Percentiles rank a stretch among this genome's conserved stretches.
phyloP scores from a whole-genome alignment of 1,284 basidiomycete genomes.

The Thecaphora thlaspeos region DNA sequence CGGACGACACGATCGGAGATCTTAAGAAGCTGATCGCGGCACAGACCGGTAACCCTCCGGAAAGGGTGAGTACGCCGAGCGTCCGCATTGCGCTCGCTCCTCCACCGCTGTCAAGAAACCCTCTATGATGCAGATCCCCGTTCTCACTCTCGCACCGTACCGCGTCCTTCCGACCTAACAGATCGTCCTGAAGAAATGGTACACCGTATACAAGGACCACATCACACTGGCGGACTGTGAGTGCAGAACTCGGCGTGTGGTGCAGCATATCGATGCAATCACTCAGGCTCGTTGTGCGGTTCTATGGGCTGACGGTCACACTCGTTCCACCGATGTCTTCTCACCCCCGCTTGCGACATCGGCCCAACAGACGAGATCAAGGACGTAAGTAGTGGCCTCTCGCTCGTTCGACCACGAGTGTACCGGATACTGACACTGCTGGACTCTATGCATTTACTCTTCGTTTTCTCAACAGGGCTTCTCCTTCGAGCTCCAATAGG shows the following conservation, averaged over 20 bases:
- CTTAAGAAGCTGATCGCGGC: constrained; percentile 94
- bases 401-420: not conserved
- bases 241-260: too few relatives aligned
- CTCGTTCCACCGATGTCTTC: not conserved
- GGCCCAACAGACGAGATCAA: not conserved
- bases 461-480: not conserved
- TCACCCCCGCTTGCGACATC: not conserved
- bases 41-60: constrained; percentile 81
- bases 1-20: constrained; percentile 94
- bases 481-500: not conserved
- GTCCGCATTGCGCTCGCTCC: too few relatives aligned
- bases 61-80: constrained; percentile 55
- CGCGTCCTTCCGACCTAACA: constrained; percentile 65
- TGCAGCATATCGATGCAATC: too few relatives aligned
- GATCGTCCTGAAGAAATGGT: constrained; percentile 96
- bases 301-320: not conserved
- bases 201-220: constrained; percentile 61
- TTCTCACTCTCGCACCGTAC: too few relatives aligned
- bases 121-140: too few relatives aligned
- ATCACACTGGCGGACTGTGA: constrained; percentile 80
- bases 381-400: not conserved
- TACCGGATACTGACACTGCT: not conserved
- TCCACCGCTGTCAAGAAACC: not conserved
- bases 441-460: not conserved
- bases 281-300: not conserved